Conservation (phyloP, 257 asterid species). For the Craterostigma plantagineum region DNA sequence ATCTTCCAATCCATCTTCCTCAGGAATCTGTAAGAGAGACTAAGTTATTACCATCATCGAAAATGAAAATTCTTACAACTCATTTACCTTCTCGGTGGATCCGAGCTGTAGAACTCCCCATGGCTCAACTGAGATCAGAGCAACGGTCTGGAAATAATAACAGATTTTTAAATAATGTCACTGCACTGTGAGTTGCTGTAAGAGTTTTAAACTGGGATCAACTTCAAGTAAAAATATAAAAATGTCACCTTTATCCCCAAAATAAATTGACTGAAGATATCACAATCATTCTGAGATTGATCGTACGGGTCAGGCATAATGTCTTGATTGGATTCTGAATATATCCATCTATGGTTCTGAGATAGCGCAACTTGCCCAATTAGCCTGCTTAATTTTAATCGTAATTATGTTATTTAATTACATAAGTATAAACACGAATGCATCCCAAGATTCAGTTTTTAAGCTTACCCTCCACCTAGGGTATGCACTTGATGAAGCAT, state of each 20-base stretch:
- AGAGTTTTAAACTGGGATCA: neutral
- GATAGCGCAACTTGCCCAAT: neutral
- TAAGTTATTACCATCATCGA: neutral
- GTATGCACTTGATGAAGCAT: neutral
- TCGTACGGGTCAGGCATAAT: neutral
- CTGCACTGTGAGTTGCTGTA: neutral
- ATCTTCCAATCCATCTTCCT: too few species aligned
- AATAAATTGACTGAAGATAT: too few species aligned
- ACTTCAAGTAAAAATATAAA: too few species aligned
- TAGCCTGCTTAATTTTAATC: neutral
- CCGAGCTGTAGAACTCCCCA: neutral
- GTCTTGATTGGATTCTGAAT: neutral
- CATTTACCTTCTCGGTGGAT: neutral
- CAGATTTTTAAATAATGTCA: neutral
- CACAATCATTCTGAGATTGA: too few species aligned
- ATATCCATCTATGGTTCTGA: neutral
- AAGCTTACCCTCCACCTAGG: constrained; percentile 1
- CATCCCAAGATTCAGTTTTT: too few species aligned
- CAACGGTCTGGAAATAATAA: neutral
- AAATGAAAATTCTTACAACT: too few species aligned
- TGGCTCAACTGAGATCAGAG: neutral
- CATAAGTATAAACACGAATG: too few species aligned
- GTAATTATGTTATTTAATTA: too few species aligned
- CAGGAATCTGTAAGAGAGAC: too few species aligned
- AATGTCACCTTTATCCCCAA: neutral